Conservation (phyloP, 176 grass and related monocot species). For the Avena insularis region DNA sequence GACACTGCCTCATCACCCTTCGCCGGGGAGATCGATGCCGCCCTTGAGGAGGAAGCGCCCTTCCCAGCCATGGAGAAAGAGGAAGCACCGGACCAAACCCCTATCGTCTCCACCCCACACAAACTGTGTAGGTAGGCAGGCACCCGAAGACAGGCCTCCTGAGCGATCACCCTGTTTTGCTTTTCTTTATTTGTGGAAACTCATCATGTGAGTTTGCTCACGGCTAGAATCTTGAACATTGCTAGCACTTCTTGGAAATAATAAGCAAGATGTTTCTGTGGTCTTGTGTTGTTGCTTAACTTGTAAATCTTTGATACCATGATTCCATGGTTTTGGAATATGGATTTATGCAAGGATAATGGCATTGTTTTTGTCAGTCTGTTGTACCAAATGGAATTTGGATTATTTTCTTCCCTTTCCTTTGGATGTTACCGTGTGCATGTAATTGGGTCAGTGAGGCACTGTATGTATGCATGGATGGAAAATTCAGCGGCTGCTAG, state of each 20-base stretch:
- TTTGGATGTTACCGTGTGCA: not conserved
- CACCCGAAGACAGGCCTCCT: too few relatives aligned
- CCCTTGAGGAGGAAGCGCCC: too few relatives aligned
- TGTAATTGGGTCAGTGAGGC: not conserved
- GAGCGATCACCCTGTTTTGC: too few relatives aligned
- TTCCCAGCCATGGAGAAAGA: too few relatives aligned
- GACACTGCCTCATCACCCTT: too few relatives aligned
- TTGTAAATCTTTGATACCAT: not conserved
- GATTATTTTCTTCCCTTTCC: not conserved
- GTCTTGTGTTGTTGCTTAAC: not conserved
- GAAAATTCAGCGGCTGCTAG: not conserved
- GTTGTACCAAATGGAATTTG: not conserved
- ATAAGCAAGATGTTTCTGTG: not conserved
- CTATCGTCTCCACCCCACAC: too few relatives aligned
- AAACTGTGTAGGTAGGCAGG: too few relatives aligned
- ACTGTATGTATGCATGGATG: not conserved
- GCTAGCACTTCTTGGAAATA: not conserved
- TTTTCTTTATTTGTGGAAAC: not conserved
- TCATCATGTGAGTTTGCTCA: not conserved
- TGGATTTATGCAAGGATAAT: not conserved
- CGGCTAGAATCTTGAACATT: slow-evolving; percentile 1
- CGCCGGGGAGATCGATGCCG: too few relatives aligned
- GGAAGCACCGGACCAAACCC: too few relatives aligned
- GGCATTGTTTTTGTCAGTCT: not conserved
- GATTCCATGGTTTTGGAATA: not conserved